Base-by-base conservation (phyloP, 163 green algal species). In the Coccomyxa subellipsoidea region DNA sequence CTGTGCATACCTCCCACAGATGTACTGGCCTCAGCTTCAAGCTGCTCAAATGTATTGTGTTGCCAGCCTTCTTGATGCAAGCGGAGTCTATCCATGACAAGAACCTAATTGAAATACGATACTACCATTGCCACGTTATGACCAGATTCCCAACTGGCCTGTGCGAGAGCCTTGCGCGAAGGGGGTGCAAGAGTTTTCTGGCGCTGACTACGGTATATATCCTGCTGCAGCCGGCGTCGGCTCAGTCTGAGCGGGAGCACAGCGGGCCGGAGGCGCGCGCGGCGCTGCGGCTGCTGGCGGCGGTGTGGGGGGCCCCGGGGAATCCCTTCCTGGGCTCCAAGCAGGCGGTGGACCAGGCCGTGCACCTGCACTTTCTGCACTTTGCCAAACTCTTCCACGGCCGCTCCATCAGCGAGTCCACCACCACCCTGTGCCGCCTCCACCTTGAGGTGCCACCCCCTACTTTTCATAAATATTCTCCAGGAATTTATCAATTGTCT, bases 341-440 rank as follows among this genome's bases (percentile, higher is more conserved):
- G 83, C 18, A 73, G 53, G 0, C 73, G 80, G 80, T 82, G 71
- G 86, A 90, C 75, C 81, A 84, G 37, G 89, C 86, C 81, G 71
- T 87, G 18, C 80, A 85, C 34, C 80, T 87, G 36, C 89, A 91
- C 78, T 93, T 90, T 54, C 72, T 89, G 53, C 78, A 83, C 31
- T 92, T 93, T 79, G 76, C 89, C 4, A 87, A 89, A 66, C 73
- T 91, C 12, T 91, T 89, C 81, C 80, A 90, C 79, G 85, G 85
- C 78, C 84, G 80, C 39, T 29, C 76, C 76, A 6, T 15, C 0
- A 31, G 39, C 29, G 47, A 39, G 25, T 12, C 40, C 39, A 25
- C 10, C 29, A 71, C 2, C 29, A 31, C 39, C 29, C 9, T 72
- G 37, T 71, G 39, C 76, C 12, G 18, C 40, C 23, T 6, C 0